phyloP scores from a whole-genome alignment of 768 basidiomycete species.

The Boletellus ananiceps region DNA sequence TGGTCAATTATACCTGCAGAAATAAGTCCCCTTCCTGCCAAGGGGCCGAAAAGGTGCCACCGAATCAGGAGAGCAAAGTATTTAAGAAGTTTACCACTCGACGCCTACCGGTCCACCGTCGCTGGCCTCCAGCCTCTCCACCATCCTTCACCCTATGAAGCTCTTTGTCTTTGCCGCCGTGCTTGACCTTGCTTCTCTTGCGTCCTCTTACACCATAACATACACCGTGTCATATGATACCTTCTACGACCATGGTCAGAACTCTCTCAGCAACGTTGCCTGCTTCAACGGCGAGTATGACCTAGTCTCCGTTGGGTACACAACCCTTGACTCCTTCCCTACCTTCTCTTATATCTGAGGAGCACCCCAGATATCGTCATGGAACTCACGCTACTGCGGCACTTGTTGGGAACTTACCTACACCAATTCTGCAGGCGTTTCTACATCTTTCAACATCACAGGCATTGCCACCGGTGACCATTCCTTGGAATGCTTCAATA shows the following conservation, averaged over 20 bases:
- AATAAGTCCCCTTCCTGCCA: not conserved
- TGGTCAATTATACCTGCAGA: not conserved
- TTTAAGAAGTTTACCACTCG: not conserved
- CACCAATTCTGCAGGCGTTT: constrained; percentile 24
- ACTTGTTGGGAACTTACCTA: constrained; percentile 59
- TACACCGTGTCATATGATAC: constrained; percentile 41
- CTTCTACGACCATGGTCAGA: constrained; percentile 42
- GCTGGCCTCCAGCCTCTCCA: not conserved
- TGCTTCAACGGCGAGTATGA: constrained; percentile 54
- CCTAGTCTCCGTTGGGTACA: constrained; percentile 41
- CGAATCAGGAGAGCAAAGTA: not conserved
- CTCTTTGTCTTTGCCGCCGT: not conserved
- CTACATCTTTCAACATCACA: constrained; percentile 41
- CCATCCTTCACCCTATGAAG: constrained; percentile 9
- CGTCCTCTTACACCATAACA: not conserved
- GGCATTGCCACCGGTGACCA: constrained; percentile 47
- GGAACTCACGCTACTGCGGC: constrained; percentile 51
- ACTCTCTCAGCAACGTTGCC: constrained; percentile 40
- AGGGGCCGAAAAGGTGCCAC: not conserved
- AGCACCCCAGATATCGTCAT: constrained; percentile 45
- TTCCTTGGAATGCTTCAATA: constrained; percentile 31
- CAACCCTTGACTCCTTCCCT: constrained; percentile 49
- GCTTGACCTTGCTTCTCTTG: constrained; percentile 8
- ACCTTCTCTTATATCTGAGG: constrained; percentile 60
- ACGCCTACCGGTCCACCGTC: not conserved